A percentile compares a stretch with the other conserved stretches of the same genome.
These are phyloP conservation scores for Trichomonas gallinae DNA, from an alignment of 208 protist species.

Conservation along the genomic window DNA sequence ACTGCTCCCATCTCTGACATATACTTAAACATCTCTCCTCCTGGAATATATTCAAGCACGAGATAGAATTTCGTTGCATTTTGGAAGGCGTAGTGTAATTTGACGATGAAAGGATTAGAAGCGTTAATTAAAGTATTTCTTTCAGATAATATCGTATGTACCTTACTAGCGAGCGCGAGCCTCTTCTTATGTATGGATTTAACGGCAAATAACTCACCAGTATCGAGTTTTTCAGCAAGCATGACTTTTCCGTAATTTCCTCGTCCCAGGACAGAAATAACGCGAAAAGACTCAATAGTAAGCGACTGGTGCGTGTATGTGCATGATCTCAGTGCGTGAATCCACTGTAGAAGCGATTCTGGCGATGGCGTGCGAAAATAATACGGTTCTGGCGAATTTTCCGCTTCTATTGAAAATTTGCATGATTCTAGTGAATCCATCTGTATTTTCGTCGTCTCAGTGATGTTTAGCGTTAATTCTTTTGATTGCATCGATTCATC, in stretches of 20 bases:
- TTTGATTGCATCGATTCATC: background rate
- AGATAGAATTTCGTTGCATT: background rate
- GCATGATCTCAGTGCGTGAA: background rate
- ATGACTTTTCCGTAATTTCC: conserved; percentile 13
- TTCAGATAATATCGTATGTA: background rate
- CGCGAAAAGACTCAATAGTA: background rate
- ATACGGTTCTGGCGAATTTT: background rate
- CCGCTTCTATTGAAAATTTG: background rate
- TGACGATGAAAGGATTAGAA: background rate
- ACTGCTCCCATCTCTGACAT: background rate
- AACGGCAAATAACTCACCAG: background rate
- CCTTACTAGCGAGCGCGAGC: background rate
- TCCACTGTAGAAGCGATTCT: background rate
- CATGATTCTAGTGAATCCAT: background rate
- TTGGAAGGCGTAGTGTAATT: background rate
- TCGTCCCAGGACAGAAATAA: background rate
- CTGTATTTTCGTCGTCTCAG: background rate
- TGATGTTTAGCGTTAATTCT: background rate
- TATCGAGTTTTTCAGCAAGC: background rate
- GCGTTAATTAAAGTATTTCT: background rate
- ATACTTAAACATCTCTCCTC: background rate
- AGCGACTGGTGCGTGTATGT: background rate
- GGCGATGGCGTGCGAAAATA: background rate
- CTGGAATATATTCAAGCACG: background rate
- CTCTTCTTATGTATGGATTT: background rate